Conservation (phyloP, 495 filamentous ascomycete species). For the Sphaerosporella brunnea region DNA sequence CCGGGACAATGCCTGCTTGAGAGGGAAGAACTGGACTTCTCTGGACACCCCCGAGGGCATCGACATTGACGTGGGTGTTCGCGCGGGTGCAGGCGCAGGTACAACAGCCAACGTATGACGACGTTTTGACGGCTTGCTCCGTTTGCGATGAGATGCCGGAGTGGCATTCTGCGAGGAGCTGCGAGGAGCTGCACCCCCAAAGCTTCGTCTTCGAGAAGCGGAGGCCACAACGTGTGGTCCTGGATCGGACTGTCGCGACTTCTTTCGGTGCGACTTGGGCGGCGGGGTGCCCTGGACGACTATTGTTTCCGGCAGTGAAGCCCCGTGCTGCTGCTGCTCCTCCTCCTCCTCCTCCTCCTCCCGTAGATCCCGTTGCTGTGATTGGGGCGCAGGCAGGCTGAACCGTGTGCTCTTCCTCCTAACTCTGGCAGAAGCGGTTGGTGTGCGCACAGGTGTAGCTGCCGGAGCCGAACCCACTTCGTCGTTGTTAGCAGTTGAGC, state of each 20-base stretch:
- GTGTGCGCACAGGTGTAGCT: no score
- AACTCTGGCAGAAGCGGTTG: no score
- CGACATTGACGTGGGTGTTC: no score
- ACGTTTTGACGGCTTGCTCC: conserved; percentile 2
- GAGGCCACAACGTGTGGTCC: conserved; percentile 8
- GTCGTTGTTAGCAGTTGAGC: background rate
- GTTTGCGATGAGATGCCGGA: no score
- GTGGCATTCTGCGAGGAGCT: no score
- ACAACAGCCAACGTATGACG: conserved; percentile 20
- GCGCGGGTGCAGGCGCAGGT: background rate
- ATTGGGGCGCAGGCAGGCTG: conserved; percentile 3
- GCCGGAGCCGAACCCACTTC: no score
- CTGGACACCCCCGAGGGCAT: conserved; percentile 14
- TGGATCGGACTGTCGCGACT: conserved; percentile 17
- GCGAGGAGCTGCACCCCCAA: no score
- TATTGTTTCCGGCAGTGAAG: background rate
- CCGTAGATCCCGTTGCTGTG: conserved; percentile 9
- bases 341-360: conserved; percentile 5
- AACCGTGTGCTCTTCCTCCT: conserved; percentile 1
- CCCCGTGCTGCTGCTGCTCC: background rate
- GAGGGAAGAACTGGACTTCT: conserved; percentile 41
- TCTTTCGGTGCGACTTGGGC: background rate
- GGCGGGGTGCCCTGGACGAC: background rate
- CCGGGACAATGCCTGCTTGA: conserved; percentile 39
- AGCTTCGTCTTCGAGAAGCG: conserved; percentile 8